A percentile compares a stretch with the other conserved stretches of the same genome.
These are phyloP conservation scores for Sporothrix sp. DNA, from an alignment of 2,329 filamentous ascomycete species.

Conservation along the genomic window DNA sequence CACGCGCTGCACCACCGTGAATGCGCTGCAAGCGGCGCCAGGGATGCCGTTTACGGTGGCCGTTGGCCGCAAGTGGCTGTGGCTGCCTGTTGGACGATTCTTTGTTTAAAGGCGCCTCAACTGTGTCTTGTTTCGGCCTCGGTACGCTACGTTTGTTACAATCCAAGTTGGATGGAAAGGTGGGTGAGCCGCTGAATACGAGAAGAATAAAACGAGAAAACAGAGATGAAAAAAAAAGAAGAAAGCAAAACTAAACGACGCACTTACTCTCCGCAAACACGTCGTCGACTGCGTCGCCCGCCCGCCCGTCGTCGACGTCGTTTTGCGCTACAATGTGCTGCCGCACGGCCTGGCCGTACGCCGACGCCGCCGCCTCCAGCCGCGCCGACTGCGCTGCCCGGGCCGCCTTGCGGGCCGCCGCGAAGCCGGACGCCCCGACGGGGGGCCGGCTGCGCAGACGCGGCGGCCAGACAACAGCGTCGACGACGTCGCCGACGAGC, in stretches of 20 bases:
- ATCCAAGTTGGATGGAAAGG: too few relatives aligned
- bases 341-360: background rate
- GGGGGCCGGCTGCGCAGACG: background rate
- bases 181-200: background rate
- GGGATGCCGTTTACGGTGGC: background rate
- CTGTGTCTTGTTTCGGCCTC: too few relatives aligned
- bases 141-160: too few relatives aligned
- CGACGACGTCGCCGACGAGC: background rate
- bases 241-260: background rate
- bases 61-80: background rate
- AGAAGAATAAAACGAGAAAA: too few relatives aligned
- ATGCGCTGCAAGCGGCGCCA: background rate
- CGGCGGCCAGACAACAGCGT: background rate
- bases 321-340: background rate
- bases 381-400: background rate
- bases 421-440: background rate
- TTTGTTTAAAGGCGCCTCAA: too few relatives aligned
- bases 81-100: too few relatives aligned
- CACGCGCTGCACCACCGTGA: too few relatives aligned
- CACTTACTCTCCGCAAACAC: too few relatives aligned
- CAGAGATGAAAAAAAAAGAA: background rate
- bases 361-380: background rate
- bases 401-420: background rate
- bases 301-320: background rate
- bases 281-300: background rate